phyloP scores from a whole-genome alignment of 495 filamentous ascomycete species.

The Apiosordaria backusii region DNA sequence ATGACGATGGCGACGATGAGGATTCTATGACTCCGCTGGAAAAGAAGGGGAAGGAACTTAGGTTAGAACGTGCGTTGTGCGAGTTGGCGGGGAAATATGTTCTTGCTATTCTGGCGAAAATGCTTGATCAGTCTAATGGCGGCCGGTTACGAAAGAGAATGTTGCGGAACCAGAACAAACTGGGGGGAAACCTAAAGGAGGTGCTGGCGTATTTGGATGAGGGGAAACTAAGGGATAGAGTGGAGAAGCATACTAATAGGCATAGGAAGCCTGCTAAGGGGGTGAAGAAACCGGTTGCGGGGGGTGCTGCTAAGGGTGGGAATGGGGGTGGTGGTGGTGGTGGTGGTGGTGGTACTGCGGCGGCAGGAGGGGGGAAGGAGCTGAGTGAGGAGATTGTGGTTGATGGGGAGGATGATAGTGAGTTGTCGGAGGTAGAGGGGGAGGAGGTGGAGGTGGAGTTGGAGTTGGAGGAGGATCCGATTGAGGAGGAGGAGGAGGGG shows the following conservation, averaged over 20 bases:
- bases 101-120: constrained; percentile 66
- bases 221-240: constrained; percentile 39
- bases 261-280: constrained; percentile 43
- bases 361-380: constrained; percentile 19
- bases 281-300: constrained; percentile 12
- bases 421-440: constrained; percentile 52
- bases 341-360: neutral
- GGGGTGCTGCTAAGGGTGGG: neutral
- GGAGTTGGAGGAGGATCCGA: constrained; percentile 40
- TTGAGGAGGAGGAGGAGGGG: constrained; percentile 22
- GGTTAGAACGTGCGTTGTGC: constrained; percentile 79
- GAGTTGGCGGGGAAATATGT: constrained; percentile 80
- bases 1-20: constrained; percentile 57
- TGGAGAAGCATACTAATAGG: constrained; percentile 7
- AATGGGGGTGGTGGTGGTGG: neutral
- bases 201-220: constrained; percentile 72
- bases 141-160: constrained; percentile 63
- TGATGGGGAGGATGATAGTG: constrained; percentile 49
- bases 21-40: constrained; percentile 52
- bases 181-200: constrained; percentile 74
- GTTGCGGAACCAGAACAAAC: constrained; percentile 58
- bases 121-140: constrained; percentile 60
- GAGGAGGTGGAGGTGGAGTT: constrained; percentile 44
- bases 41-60: constrained; percentile 56
- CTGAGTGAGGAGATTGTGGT: constrained; percentile 46